Conservation (phyloP, 129 eudicot species). For the Pulicaria dysenterica region DNA sequence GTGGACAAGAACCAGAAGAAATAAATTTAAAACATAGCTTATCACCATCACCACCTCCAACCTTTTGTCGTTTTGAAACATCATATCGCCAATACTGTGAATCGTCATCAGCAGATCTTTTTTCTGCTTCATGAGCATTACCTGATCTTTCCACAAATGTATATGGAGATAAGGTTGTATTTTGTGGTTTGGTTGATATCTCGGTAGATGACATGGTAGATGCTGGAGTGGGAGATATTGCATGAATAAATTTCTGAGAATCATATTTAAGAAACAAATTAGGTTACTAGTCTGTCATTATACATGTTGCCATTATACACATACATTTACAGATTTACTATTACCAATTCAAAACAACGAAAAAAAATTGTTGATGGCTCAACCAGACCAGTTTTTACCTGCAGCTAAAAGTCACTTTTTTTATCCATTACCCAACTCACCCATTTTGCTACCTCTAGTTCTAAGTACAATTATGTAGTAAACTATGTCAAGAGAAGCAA, state of each 20-base stretch:
- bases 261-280: conserved; percentile 19
- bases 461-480: background rate
- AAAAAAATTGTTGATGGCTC: too few species aligned
- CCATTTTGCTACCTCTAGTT: background rate
- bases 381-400: background rate
- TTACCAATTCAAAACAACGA: too few species aligned
- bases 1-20: conserved; percentile 85
- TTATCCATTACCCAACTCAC: background rate
- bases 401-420: too few species aligned
- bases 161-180: conserved; percentile 81
- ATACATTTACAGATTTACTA: too few species aligned
- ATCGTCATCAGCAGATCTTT: conserved; percentile 67
- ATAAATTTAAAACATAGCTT: conserved; percentile 80
- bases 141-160: conserved; percentile 37
- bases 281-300: conserved; percentile 5
- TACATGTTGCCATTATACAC: too few species aligned
- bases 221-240: conserved; percentile 96
- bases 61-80: conserved; percentile 80
- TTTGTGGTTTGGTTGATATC: conserved; percentile 68
- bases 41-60: conserved; percentile 61
- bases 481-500: background rate
- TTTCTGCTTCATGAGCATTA: conserved; percentile 40
- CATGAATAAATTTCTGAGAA: conserved; percentile 94
- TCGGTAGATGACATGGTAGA: conserved; percentile 81
- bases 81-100: conserved; percentile 97